phyloP scores from a whole-genome alignment of 768 basidiomycete genomes.

The Solioccasus polychromus region DNA sequence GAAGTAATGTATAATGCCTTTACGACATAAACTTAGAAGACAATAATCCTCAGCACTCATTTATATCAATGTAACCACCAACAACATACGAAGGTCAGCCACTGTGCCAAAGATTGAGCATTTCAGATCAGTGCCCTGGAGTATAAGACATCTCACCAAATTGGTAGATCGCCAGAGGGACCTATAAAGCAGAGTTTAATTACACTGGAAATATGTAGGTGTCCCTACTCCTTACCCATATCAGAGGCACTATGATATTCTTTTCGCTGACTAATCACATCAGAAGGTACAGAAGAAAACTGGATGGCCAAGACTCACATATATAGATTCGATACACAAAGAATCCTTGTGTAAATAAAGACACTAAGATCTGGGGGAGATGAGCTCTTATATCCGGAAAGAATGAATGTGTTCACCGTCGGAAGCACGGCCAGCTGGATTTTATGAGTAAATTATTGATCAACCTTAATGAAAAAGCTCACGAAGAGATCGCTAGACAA shows the following conservation, averaged over 20 bases:
- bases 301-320: neutral
- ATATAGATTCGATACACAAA: neutral
- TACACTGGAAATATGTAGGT: neutral
- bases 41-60: neutral
- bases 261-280: conserved; percentile 5
- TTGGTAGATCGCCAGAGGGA: conserved; percentile 2
- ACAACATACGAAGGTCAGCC: neutral
- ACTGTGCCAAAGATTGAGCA: neutral
- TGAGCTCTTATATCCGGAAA: no score
- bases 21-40: conserved; percentile 1
- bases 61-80: neutral
- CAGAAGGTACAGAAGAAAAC: neutral
- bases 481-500: no score
- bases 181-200: neutral
- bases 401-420: no score
- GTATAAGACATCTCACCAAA: conserved; percentile 5
- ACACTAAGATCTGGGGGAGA: no score
- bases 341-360: neutral
- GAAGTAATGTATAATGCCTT: conserved; percentile 1
- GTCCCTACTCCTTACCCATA: conserved; percentile 10
- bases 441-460: no score
- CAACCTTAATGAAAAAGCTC: no score
- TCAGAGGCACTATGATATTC: neutral
- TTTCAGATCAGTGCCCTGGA: neutral
- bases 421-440: no score